phyloP scores from a whole-genome alignment of 1,284 basidiomycete species.

The Apiotrichum akiyoshidainum region DNA sequence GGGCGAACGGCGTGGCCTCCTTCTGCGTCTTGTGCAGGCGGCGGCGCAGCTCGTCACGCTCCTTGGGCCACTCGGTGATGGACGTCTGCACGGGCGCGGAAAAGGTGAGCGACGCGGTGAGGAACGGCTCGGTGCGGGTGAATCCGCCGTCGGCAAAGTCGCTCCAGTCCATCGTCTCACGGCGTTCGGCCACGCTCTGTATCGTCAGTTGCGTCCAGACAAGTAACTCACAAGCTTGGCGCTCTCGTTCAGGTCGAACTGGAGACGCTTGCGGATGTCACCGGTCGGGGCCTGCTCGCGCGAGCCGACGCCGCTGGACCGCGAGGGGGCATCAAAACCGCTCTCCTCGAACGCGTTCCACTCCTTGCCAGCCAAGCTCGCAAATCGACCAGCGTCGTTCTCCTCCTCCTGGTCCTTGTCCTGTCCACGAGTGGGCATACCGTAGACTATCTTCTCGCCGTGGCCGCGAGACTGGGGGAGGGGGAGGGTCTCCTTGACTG shows the following conservation, averaged over 20 bases:
- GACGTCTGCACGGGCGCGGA: conserved; percentile 64
- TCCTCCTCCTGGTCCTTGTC: conserved; percentile 25
- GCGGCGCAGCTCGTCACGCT: conserved; percentile 66
- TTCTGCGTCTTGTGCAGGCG: conserved; percentile 81
- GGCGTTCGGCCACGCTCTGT: conserved; percentile 67
- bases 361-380: conserved; percentile 72
- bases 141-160: conserved; percentile 78
- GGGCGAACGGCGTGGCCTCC: conserved; percentile 70
- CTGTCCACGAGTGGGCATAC: neutral
- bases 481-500: conserved; percentile 35
- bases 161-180: conserved; percentile 75
- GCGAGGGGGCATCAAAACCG: conserved; percentile 61
- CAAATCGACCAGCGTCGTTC: conserved; percentile 64
- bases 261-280: conserved; percentile 59
- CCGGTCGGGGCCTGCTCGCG: conserved; percentile 49
- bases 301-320: conserved; percentile 24
- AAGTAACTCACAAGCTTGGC: conserved; percentile 65
- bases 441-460: conserved; percentile 11
- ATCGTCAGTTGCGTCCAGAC: neutral
- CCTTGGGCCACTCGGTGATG: conserved; percentile 67
- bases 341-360: conserved; percentile 82
- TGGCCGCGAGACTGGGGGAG: conserved; percentile 21
- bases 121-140: conserved; percentile 66
- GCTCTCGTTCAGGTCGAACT: conserved; percentile 80
- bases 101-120: conserved; percentile 76